These are phyloP conservation scores for Xylariaceae sp. DNA, from an alignment of 2,329 filamentous ascomycete genomes.

Conservation along the genomic window DNA sequence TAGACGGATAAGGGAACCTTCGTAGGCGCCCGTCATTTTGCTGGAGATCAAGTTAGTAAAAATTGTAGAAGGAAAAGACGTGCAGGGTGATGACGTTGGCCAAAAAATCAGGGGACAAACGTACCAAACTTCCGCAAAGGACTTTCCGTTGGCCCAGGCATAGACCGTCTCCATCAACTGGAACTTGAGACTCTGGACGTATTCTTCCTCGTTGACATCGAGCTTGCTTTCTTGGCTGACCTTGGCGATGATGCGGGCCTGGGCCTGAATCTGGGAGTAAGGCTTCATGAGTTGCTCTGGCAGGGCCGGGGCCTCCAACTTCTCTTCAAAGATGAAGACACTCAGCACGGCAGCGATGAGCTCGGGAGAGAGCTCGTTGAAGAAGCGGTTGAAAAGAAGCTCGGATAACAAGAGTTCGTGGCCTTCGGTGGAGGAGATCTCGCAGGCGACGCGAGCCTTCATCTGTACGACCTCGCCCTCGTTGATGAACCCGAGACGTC, in stretches of 20 bases:
- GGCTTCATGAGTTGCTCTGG: slow-evolving; percentile 84
- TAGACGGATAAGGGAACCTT: slow-evolving; percentile 90
- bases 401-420: slow-evolving; percentile 92
- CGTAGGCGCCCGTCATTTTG: slow-evolving; percentile 99
- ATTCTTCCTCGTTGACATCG: slow-evolving; percentile 90
- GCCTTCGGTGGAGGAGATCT: slow-evolving; percentile 85
- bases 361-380: slow-evolving; percentile 90
- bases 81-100: not conserved
- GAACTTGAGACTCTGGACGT: slow-evolving; percentile 82
- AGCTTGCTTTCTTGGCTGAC: slow-evolving; percentile 93
- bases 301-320: slow-evolving; percentile 70
- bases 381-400: slow-evolving; percentile 93
- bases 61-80: not conserved
- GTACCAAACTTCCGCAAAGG: slow-evolving; percentile 93
- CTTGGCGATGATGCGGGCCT: slow-evolving; percentile 85
- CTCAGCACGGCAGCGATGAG: slow-evolving; percentile 80
- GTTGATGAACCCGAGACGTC: slow-evolving; percentile 91
- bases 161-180: slow-evolving; percentile 96
- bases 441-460: slow-evolving; percentile 94
- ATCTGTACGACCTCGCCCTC: slow-evolving; percentile 92
- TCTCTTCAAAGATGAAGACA: slow-evolving; percentile 97
- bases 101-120: slow-evolving; percentile 35
- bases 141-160: slow-evolving; percentile 82
- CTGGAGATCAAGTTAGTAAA: slow-evolving; percentile 41
- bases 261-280: slow-evolving; percentile 77